Conservation (phyloP, 129 eudicot species). For the Flaveria robusta region DNA sequence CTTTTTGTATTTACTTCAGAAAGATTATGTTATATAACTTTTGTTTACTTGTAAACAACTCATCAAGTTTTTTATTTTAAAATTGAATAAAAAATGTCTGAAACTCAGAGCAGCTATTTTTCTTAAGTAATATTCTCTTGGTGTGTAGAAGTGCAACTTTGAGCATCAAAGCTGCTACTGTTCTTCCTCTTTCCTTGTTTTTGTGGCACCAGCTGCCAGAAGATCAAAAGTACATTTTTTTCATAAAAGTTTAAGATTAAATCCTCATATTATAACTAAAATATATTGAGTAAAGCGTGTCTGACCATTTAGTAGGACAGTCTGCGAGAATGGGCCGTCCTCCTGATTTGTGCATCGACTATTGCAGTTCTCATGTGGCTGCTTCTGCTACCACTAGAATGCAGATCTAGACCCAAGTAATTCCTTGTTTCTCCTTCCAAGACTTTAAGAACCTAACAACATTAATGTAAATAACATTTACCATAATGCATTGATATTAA, state of each 20-base stretch:
- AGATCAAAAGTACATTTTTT: neutral
- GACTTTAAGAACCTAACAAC: constrained; percentile 66
- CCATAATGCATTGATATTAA: neutral
- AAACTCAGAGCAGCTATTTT: neutral
- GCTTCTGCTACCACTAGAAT: constrained; percentile 65
- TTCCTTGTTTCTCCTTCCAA: constrained; percentile 65
- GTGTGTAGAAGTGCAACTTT: neutral
- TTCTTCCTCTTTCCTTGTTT: neutral
- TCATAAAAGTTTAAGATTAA: neutral
- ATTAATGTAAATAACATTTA: neutral
- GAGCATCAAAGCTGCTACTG: neutral
- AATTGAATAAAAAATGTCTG: neutral
- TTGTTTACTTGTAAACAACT: neutral
- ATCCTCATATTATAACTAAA: neutral
- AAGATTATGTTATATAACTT: neutral
- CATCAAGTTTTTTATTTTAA: neutral
- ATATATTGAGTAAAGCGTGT: neutral
- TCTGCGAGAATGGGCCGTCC: constrained; percentile 61
- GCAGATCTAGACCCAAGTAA: constrained; percentile 55
- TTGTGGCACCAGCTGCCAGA: neutral
- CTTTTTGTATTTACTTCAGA: constrained; percentile 2
- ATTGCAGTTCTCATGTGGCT: constrained; percentile 49
- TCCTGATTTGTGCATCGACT: constrained; percentile 35
- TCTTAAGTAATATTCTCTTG: neutral
- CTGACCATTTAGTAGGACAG: constrained; percentile 56